Evolutionary conservation across 2,329 filamentous ascomycete genomes (phyloP), one percentile per base, ranked within the genome.

Genomic region (Alternaria alternata): DNA sequence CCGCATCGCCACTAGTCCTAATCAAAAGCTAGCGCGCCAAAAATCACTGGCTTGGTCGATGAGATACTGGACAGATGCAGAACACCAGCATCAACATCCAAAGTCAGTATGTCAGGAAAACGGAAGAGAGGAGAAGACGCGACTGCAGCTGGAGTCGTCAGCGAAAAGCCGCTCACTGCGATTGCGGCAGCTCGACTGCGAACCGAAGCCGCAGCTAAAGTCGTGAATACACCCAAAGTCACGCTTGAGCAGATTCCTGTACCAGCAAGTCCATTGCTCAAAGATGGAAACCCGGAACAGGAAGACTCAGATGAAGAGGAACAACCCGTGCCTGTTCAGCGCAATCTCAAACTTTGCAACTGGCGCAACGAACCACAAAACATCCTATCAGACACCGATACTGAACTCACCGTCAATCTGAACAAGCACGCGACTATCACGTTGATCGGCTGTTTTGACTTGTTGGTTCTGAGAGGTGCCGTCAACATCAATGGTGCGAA

Each of bases 401-500:
- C 66, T 26, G 66, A 75, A 24, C 61, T 78, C 8, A 71, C 65
- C 24, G 63, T 75, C 47, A 66, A 62, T 11, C 55, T 77, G 38
- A 64, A 70, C 22, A 75, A 76, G 30, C 76, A 74, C 32, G 48
- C 80, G 7, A 79, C 71, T 7, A 72, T 80, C 34, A 71, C 77
- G 2, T 71, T 80, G 18, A 62, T 92, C 11, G 92, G 92, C 1
- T 88, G 86, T 69, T 95, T 88, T 75, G 87, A 88, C 16, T 74
- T 94, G 30, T 81, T 81, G 12, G 83, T 94, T 0, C 69, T 81
- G 8, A 82, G 82, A 53, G 92, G 92, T 2, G 82, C 88, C 43
- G 80, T 91, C 24, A 88, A 86, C 1, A 75, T 94, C 26, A 85
- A 87, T 14, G 91, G 91, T 16, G 88, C 90, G 7, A 85, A 83